A percentile compares a stretch with the other conserved stretches of the same genome.
Evolutionary conservation across 108 stramenopile genomes (phyloP).

Genomic region (Pseudonitzschia pungens): DNA sequence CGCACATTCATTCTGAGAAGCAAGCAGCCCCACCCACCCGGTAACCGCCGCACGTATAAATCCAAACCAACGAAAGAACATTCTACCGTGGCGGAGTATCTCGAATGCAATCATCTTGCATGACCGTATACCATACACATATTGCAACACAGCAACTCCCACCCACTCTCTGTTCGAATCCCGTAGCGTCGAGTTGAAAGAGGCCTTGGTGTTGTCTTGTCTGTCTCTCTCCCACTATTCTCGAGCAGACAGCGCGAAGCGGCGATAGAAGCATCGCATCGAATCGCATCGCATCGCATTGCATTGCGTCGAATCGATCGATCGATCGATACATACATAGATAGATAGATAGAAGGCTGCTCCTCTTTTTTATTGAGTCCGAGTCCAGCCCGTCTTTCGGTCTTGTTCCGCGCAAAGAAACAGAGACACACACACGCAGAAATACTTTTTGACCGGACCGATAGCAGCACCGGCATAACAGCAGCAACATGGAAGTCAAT

Average conservation of each 20-base stretch:
- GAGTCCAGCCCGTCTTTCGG: background rate
- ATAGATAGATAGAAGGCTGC: background rate
- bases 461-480: background rate
- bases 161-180: background rate
- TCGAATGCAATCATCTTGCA: background rate
- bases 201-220: background rate
- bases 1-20: background rate
- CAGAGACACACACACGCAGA: background rate
- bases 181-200: background rate
- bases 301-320: background rate
- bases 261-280: background rate
- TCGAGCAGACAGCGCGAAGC: background rate
- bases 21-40: background rate
- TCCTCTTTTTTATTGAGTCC: background rate
- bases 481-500: conserved; percentile 68
- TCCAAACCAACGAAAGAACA: background rate
- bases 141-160: background rate
- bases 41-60: background rate
- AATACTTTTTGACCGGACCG: no score
- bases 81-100: background rate
- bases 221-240: background rate
- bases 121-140: background rate
- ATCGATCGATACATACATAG: no score
- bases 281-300: background rate
- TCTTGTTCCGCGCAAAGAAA: background rate